Evolutionary conservation across 352 stramenopile species (phyloP).

Genomic region (Phytophthora parvispora): DNA sequence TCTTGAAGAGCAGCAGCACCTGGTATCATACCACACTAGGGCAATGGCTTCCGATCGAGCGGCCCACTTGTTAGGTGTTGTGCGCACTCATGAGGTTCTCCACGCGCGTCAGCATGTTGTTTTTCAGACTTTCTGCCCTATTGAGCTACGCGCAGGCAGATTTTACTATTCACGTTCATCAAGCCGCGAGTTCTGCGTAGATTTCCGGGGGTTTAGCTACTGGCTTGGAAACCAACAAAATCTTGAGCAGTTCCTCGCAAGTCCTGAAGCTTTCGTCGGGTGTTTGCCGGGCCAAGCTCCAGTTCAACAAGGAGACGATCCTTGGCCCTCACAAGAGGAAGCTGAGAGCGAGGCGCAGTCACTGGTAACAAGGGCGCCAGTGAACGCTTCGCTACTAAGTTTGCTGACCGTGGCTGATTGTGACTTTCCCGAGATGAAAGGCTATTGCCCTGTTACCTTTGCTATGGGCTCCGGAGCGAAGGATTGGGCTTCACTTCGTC

Average conservation of each 20-base stretch:
- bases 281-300: slow-evolving; percentile 18
- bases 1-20: slow-evolving; percentile 46
- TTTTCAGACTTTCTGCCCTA: slow-evolving; percentile 69
- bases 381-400: slow-evolving; percentile 74
- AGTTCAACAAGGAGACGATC: slow-evolving; percentile 10
- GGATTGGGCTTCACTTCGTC: slow-evolving; percentile 38
- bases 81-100: slow-evolving; percentile 34
- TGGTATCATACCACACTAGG: slow-evolving; percentile 33
- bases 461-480: slow-evolving; percentile 51
- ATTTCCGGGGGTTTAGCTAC: slow-evolving; percentile 46
- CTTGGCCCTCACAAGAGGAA: slow-evolving; percentile 33
- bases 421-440: slow-evolving; percentile 78
- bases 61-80: slow-evolving; percentile 37
- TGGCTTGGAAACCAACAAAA: slow-evolving; percentile 57
- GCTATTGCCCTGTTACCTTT: slow-evolving; percentile 83
- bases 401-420: slow-evolving; percentile 71
- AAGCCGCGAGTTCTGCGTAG: slow-evolving; percentile 51
- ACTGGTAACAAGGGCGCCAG: slow-evolving; percentile 47
- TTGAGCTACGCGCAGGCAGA: slow-evolving; percentile 51
- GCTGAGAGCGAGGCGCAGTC: slow-evolving; percentile 33
- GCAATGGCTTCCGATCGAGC: slow-evolving; percentile 24
- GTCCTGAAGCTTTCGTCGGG: slow-evolving; percentile 46
- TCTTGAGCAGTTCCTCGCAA: slow-evolving; percentile 39
- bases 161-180: slow-evolving; percentile 41
- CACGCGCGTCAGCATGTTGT: slow-evolving; percentile 35